Evolutionary conservation across 768 basidiomycete species (phyloP).

Genomic region (Boletus sp.): DNA sequence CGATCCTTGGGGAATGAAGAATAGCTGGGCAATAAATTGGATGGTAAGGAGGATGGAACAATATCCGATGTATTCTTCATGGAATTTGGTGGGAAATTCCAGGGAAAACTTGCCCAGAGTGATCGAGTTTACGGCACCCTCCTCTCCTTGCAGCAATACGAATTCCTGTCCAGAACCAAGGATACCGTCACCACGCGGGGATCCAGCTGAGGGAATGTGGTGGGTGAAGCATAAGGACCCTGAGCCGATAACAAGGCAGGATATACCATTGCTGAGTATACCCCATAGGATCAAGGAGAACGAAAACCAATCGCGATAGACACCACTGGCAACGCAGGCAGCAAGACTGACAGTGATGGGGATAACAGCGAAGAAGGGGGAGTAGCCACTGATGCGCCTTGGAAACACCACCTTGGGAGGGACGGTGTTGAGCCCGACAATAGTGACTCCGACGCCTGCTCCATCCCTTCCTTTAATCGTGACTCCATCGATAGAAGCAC

Average conservation of each 20-base stretch:
- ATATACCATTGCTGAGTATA: conserved; percentile 27
- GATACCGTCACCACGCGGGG: conserved; percentile 28
- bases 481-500: neutral
- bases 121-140: conserved; percentile 23
- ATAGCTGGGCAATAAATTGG: conserved; percentile 29
- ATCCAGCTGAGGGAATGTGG: conserved; percentile 13
- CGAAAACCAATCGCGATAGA: conserved; percentile 25
- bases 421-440: neutral
- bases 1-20: conserved; percentile 28
- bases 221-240: conserved; percentile 17
- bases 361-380: conserved; percentile 13
- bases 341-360: conserved; percentile 20
- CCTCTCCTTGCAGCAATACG: conserved; percentile 3
- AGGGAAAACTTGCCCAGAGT: conserved; percentile 21
- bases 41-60: conserved; percentile 21
- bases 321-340: conserved; percentile 19
- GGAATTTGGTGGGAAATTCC: neutral
- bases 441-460: neutral
- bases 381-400: neutral
- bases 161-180: conserved; percentile 11
- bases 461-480: conserved; percentile 1
- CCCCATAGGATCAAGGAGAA: conserved; percentile 30
- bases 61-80: conserved; percentile 4
- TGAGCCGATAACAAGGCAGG: conserved; percentile 24
- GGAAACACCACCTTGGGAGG: neutral